A percentile compares a stretch with the other conserved stretches of the same genome.
Conservation (phyloP, 2,329 filamentous ascomycete genomes). For the Paracorniculantispora psalliotae region DNA sequence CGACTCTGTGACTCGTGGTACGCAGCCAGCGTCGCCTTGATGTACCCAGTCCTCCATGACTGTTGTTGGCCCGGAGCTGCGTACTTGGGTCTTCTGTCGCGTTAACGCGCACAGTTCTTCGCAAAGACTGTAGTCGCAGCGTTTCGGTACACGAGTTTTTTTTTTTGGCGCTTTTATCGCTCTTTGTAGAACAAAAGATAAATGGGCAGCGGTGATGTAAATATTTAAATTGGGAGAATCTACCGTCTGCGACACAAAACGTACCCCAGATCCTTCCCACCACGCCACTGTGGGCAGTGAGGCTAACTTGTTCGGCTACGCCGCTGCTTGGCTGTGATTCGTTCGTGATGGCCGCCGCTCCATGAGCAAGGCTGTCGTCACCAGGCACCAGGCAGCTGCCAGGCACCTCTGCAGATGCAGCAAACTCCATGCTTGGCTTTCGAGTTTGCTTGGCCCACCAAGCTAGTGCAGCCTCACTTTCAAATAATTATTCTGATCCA, state of each 20-base stretch:
- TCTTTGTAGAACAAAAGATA: neutral
- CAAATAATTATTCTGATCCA: neutral
- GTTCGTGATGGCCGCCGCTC: conserved; percentile 27
- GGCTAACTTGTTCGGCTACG: neutral
- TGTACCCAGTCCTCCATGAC: neutral
- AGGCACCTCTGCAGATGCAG: neutral
- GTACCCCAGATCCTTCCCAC: neutral
- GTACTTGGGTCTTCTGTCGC: no score
- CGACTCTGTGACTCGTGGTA: neutral
- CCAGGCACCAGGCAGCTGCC: neutral
- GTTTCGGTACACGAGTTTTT: no score
- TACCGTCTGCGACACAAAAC: neutral
- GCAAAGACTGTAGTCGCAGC: no score
- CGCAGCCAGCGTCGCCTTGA: neutral
- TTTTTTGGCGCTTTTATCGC: no score
- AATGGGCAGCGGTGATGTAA: neutral
- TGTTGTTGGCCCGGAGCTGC: no score
- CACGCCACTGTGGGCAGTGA: neutral
- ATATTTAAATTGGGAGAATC: neutral
- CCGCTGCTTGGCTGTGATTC: conserved; percentile 19
- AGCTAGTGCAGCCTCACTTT: no score
- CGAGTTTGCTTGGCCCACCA: neutral
- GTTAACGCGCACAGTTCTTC: no score
- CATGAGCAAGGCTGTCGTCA: neutral
- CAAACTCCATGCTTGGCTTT: neutral